Evolutionary conservation across 2,329 filamentous ascomycete genomes (phyloP), one percentile per base, ranked within the genome.

Genomic region (Fusarium burgessii): DNA sequence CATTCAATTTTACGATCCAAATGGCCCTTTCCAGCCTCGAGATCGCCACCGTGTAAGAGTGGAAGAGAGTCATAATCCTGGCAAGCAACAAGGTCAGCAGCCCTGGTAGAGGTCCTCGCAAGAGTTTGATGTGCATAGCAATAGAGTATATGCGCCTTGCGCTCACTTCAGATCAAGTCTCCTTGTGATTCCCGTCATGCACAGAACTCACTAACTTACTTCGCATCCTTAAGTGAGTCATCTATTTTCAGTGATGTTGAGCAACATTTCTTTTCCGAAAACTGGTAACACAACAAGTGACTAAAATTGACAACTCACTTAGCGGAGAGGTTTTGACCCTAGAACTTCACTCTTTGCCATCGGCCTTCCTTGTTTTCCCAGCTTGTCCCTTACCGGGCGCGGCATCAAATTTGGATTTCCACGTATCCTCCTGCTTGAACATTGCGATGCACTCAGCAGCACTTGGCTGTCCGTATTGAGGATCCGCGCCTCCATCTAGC

Each of bases 401-500:
- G 12, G 76, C 73, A 51, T 86, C 84, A 66, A 89, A 89, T 50
- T 80, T 87, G 6, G 73, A 73, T 62, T 79, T 82, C 86, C 87
- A 89, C 60, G 78, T 78, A 3, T 84, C 83, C 59, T 86, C 82
- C 70, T 87, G 86, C 58, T 85, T 85, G 71, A 89, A 89, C 78
- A 88, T 82, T 6, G 77, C 74, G 18, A 88, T 77, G 29, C 85
- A 86, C 58, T 85, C 80, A 47, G 84, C 73, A 0, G 87, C 86
- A 40, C 82, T 86, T 2, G 86, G 87, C 5, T 79, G 76, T 3
- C 87, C 87, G 60, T 84, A 79, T 2, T 87, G 85, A 2, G 87
- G 87, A 73, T 89, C 87, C 6, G 87, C 87, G 4, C 86, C 85
- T 0, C 86, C 86, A 56, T 84, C 82, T 4, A 89, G 74, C 13